phyloP scores from a whole-genome alignment of 495 filamentous ascomycete genomes.

The Lophiostoma macrostomum region DNA sequence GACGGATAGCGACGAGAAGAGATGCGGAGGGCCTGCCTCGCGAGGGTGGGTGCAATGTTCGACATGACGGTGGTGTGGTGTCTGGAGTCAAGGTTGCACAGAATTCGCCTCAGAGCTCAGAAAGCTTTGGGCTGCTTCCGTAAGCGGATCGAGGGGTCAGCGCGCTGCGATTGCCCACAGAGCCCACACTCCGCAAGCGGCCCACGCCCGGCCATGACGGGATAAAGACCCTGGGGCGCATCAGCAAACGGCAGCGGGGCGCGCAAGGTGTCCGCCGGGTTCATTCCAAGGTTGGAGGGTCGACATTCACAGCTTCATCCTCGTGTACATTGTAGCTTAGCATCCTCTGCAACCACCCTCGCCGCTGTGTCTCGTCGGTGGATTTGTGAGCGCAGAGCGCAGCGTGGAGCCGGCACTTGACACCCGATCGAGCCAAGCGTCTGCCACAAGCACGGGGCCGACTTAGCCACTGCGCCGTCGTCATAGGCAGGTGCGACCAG shows the following conservation, averaged over 20 bases:
- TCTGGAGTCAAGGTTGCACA: background rate
- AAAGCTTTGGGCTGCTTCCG: background rate
- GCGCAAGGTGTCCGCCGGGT: too few relatives aligned
- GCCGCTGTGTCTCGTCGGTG: too few relatives aligned
- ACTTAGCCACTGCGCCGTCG: conserved; percentile 32
- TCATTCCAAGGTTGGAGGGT: too few relatives aligned
- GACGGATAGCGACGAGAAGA: conserved; percentile 47
- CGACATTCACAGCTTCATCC: too few relatives aligned
- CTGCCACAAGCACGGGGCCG: conserved; percentile 15
- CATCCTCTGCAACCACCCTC: too few relatives aligned
- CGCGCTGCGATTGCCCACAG: background rate
- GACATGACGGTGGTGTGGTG: conserved; percentile 56
- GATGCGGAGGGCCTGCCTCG: conserved; percentile 75
- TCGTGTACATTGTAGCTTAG: too few relatives aligned
- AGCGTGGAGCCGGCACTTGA: too few relatives aligned
- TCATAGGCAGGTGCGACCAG: conserved; percentile 27
- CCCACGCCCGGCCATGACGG: too few relatives aligned
- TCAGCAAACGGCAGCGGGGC: too few relatives aligned
- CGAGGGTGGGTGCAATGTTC: conserved; percentile 63
- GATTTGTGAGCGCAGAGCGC: too few relatives aligned
- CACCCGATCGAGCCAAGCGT: background rate
- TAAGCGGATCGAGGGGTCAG: conserved; percentile 16
- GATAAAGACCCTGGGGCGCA: too few relatives aligned
- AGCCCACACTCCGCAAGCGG: conserved; percentile 25
- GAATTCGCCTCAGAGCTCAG: conserved; percentile 2